A percentile compares a stretch with the other conserved stretches of the same genome.
phyloP scores from a whole-genome alignment of 2,329 filamentous ascomycete genomes.

The Claviceps arundinis region DNA sequence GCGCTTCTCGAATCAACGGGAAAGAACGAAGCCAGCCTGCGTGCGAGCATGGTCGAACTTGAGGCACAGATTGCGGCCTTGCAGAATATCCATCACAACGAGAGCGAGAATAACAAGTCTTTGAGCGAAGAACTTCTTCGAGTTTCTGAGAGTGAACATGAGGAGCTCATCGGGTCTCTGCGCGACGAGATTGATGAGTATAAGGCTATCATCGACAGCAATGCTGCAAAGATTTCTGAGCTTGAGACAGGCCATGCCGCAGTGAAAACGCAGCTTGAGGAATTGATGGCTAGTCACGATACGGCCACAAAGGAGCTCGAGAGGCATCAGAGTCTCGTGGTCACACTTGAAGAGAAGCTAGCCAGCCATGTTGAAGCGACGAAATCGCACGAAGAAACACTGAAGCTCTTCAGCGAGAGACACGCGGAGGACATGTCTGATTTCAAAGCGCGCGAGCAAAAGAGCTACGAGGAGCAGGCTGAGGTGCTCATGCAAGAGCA shows the following conservation, averaged over 20 bases:
- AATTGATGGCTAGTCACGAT: conserved; percentile 48
- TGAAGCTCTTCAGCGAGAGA: conserved; percentile 34
- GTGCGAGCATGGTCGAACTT: conserved; percentile 58
- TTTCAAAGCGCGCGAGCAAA: conserved; percentile 34
- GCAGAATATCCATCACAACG: conserved; percentile 18
- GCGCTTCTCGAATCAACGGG: conserved; percentile 57
- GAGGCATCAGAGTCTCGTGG: conserved; percentile 33
- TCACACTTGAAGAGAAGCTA: conserved; percentile 45
- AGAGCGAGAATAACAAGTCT: conserved; percentile 32
- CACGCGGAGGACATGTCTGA: conserved; percentile 38
- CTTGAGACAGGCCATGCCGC: conserved; percentile 60
- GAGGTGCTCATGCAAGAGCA: conserved; percentile 48
- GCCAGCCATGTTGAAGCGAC: conserved; percentile 44
- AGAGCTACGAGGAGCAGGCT: conserved; percentile 44
- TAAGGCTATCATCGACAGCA: conserved; percentile 56
- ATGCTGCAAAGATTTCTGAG: conserved; percentile 55
- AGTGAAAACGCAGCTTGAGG: conserved; percentile 54
- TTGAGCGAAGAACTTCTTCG: conserved; percentile 26
- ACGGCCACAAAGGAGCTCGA: conserved; percentile 31
- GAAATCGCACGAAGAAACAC: conserved; percentile 37
- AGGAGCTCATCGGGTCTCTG: conserved; percentile 46
- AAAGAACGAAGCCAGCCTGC: conserved; percentile 58
- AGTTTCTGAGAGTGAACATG: conserved; percentile 40
- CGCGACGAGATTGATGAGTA: conserved; percentile 71
- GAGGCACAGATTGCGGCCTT: conserved; percentile 46